phyloP scores from a whole-genome alignment of 148 eudicot genomes.

The Fagopyrum tataricum region DNA sequence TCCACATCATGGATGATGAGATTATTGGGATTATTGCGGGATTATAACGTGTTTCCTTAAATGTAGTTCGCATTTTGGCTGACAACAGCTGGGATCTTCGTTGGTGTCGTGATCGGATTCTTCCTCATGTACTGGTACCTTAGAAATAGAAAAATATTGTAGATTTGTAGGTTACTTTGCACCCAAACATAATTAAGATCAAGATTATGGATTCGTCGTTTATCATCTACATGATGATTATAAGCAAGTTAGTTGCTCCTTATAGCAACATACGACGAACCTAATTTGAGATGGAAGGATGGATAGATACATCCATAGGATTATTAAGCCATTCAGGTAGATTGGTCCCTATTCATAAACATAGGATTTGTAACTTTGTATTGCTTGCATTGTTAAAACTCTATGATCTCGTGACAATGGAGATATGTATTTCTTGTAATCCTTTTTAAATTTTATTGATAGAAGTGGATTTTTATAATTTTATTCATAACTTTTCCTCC shows the following conservation, averaged over 20 bases:
- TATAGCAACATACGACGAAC: not conserved
- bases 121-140: conserved; percentile 78
- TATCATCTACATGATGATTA: not conserved
- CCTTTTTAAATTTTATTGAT: too few relatives aligned
- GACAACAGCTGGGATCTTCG: conserved; percentile 78
- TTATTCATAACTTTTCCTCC: too few relatives aligned
- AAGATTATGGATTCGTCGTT: not conserved
- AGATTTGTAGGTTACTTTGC: conserved; percentile 33
- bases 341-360: not conserved
- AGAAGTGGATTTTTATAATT: too few relatives aligned
- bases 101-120: conserved; percentile 68
- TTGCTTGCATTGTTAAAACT: not conserved
- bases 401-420: too few relatives aligned
- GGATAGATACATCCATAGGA: not conserved
- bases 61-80: conserved; percentile 93
- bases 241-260: not conserved
- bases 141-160: conserved; percentile 68
- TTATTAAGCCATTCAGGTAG: not conserved
- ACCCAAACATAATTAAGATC: not conserved
- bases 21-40: too few relatives aligned
- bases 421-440: too few relatives aligned
- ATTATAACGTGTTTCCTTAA: not conserved
- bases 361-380: not conserved
- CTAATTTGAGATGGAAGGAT: not conserved
- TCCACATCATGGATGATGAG: too few relatives aligned